A percentile compares a stretch with the other conserved stretches of the same genome.
Evolutionary conservation across 2,329 filamentous ascomycete species (phyloP).

Genomic region (Trichophyton simii): DNA sequence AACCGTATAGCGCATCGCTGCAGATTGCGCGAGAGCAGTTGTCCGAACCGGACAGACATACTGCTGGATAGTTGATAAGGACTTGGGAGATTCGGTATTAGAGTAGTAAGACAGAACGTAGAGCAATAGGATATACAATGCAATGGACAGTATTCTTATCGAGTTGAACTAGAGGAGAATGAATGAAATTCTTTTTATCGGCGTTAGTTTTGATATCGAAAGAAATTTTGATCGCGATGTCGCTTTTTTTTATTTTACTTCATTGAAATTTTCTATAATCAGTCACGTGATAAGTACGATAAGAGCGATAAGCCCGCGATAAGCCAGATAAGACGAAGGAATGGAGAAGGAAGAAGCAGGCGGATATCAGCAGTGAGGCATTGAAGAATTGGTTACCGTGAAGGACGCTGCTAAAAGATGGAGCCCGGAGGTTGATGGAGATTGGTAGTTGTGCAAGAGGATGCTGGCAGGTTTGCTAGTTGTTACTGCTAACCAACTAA

Average conservation of each 20-base stretch:
- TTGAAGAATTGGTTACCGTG: no score
- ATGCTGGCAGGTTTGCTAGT: not conserved
- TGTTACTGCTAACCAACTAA: not conserved
- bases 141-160: not conserved
- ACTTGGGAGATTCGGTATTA: not conserved
- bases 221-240: not conserved
- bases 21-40: slow-evolving; percentile 26
- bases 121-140: not conserved
- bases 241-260: not conserved
- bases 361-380: no score
- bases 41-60: slow-evolving; percentile 31
- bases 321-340: not conserved
- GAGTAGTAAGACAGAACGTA: not conserved
- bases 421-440: no score
- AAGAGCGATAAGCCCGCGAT: not conserved
- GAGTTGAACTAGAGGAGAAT: not conserved
- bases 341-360: not conserved
- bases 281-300: not conserved
- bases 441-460: no score
- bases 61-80: not conserved
- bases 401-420: no score
- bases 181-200: not conserved
- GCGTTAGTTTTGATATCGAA: not conserved
- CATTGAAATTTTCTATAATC: not conserved
- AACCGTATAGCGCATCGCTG: slow-evolving; percentile 22